A percentile compares a stretch with the other conserved stretches of the same genome.
Evolutionary conservation across 2,329 filamentous ascomycete species (phyloP).

Genomic region (Cadophora sp.): DNA sequence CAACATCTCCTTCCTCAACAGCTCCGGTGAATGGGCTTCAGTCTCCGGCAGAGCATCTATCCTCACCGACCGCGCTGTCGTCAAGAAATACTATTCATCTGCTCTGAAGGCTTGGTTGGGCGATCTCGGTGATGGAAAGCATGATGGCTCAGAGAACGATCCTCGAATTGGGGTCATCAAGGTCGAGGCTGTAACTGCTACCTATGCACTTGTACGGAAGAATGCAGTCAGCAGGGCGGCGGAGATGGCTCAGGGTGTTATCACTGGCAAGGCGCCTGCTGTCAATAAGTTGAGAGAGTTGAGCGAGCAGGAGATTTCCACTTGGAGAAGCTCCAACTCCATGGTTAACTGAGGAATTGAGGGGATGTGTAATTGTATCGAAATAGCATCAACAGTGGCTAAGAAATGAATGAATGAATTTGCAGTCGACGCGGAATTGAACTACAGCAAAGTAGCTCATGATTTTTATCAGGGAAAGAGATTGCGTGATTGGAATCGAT

Average conservation of each 20-base stretch:
- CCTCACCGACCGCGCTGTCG: constrained; percentile 69
- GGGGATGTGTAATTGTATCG: constrained; percentile 6
- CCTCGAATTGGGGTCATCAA: constrained; percentile 83
- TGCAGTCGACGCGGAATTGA: not conserved
- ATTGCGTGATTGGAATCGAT: too few species aligned
- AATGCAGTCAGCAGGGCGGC: constrained; percentile 68
- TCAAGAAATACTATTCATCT: constrained; percentile 79
- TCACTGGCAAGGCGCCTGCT: constrained; percentile 73
- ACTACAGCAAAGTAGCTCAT: not conserved
- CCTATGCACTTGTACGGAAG: constrained; percentile 71
- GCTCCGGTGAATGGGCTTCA: constrained; percentile 83
- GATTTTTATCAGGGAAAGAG: too few species aligned
- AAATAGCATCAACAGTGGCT: not conserved
- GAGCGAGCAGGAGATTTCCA: constrained; percentile 66
- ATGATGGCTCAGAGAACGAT: constrained; percentile 78
- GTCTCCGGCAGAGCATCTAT: constrained; percentile 76
- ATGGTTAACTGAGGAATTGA: constrained; percentile 40
- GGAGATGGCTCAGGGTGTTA: constrained; percentile 77
- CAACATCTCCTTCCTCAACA: constrained; percentile 83
- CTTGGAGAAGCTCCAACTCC: constrained; percentile 57
- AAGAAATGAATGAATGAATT: not conserved
- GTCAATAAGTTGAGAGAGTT: constrained; percentile 82
- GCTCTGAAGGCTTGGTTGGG: constrained; percentile 84
- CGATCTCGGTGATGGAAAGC: constrained; percentile 81
- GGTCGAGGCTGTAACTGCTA: constrained; percentile 74